Base-by-base conservation (phyloP, 257 asterid species). In the Coffea canephora region DNA sequence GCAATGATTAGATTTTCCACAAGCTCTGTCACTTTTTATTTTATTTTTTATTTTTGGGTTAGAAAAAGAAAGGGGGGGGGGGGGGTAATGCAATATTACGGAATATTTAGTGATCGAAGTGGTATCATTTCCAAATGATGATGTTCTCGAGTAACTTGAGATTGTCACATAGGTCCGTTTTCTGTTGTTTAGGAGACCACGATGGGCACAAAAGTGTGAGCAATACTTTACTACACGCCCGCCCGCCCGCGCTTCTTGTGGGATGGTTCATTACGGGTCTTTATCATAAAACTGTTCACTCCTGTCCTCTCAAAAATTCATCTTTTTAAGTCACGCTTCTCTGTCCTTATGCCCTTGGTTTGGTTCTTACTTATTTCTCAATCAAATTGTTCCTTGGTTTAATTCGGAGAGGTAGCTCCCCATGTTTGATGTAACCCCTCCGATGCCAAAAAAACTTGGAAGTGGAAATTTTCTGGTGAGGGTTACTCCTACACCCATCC, bases 91-190 rank as follows among this genome's bases (percentile, higher is more conserved):
- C 70, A 66, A 4, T 8, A 13, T 36, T 36, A 19, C 21, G 31
- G 12, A 46, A 39, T 39, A 9, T 3, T 52, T 1, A 36, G 43
- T 27, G 3, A 54, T 31, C 69, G 34, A 4, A 74, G 78, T 74
- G 78, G 78, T 39, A 74, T 74, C 78, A 74, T 74, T 74, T 74
- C 78, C 78, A 39, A 55, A 74, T 74, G 18, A 74, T 74, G 45
- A 19, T 57, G 78, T n/a, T 19, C n/a, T 15, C 6, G 8, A 48
- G 8, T 45, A 31, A 74, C 19, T 36, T 14, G 34, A 36, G 1
- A 4, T 43, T 16, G 73, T 69, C 39, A 64, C 5, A n/a, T 64
- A 31, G 0, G 2, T 1, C 52, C 6, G 3, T n/a, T 25, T 25
- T 21, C 27, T 61, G 10, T 64, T 64, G 16, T 9, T 64, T 0